Evolutionary conservation across 2,329 filamentous ascomycete species (phyloP), one percentile per base, ranked within the genome.

Genomic region (Thielaviopsis musarum): DNA sequence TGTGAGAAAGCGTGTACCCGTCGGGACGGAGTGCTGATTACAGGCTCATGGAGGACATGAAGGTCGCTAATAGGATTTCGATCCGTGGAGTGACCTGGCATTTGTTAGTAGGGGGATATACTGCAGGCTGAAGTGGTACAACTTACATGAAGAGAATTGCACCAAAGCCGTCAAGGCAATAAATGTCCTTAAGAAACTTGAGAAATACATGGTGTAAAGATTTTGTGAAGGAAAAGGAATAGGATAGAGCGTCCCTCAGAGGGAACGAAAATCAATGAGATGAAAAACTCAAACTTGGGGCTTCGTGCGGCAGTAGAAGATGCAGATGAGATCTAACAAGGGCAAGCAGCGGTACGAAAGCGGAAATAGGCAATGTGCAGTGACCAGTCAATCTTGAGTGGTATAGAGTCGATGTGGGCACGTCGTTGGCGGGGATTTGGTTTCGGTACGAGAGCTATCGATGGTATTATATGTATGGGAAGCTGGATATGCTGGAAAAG

Each of bases 41-140:
- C 77, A 34, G 87, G 79, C 67, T 90, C 80, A 63, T 91, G 83
- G 64, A 96, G 73, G 54, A 82, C 75, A 13, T 84, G 83, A 56
- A 96, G 75, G 67, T 85, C 83, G 65, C 78, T 81, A 63, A 98
- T 77, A 34, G 90, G 88, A 66, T 88, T 88, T 65, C 91, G 81
- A 63, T 82, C 79, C 56, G 80, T 76, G 0, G 89, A 94, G 69
- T 87, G 80, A 64, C 45, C 45, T 49, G 45, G n/a, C n/a, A n/a
- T 83, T 86, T 82, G 70, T 63, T 52, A 62, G 54, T 22, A 52
- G 49, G 61, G 60, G 63, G 61, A 48, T 38, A 26, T 56, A 5
- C 9, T 2, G 19, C 5, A 17, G 21, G 22, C 19, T 17, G 28
- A 38, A 53, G 34, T 51, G 41, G 52, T 52, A 26, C 41, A 21